Evolutionary conservation across 2,329 filamentous ascomycete genomes (phyloP).

Genomic region (Stemphylium beticola): DNA sequence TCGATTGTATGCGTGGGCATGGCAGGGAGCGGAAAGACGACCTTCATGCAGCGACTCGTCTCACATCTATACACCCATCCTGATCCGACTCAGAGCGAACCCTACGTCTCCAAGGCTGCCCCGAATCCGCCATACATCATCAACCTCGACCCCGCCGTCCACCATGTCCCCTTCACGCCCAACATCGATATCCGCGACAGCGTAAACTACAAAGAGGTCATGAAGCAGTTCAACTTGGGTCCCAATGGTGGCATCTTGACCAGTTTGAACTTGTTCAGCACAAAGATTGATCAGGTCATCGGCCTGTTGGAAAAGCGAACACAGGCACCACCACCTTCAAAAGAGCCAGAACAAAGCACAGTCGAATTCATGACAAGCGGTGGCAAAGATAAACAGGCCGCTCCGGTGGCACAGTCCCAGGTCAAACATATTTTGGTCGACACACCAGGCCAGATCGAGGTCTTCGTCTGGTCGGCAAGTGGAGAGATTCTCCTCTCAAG

Average conservation of each 20-base stretch:
- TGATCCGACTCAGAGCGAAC: slow-evolving; percentile 50
- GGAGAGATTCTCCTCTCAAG: slow-evolving; percentile 93
- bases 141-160: slow-evolving; percentile 94
- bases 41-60: slow-evolving; percentile 98
- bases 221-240: slow-evolving; percentile 98
- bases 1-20: slow-evolving; percentile 95
- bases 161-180: slow-evolving; percentile 90
- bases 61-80: slow-evolving; percentile 84
- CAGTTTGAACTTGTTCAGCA: slow-evolving; percentile 93
- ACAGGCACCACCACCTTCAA: slow-evolving; percentile 54
- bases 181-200: slow-evolving; percentile 99
- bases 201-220: slow-evolving; percentile 99
- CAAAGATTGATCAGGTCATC: slow-evolving; percentile 96
- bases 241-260: slow-evolving; percentile 98
- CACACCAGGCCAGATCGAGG: slow-evolving; percentile 97
- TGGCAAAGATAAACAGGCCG: slow-evolving; percentile 34
- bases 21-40: slow-evolving; percentile 99
- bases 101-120: slow-evolving; percentile 37
- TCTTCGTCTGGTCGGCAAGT: slow-evolving; percentile 97
- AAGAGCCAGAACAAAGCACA: slow-evolving; percentile 39
- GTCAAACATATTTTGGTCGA: slow-evolving; percentile 86
- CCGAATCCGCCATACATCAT: slow-evolving; percentile 83
- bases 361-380: slow-evolving; percentile 46
- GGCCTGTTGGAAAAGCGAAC: slow-evolving; percentile 88
- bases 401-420: slow-evolving; percentile 60